Conservation (phyloP, 192 early-diverging fungal genomes). For the Linnemannia hyalina region DNA sequence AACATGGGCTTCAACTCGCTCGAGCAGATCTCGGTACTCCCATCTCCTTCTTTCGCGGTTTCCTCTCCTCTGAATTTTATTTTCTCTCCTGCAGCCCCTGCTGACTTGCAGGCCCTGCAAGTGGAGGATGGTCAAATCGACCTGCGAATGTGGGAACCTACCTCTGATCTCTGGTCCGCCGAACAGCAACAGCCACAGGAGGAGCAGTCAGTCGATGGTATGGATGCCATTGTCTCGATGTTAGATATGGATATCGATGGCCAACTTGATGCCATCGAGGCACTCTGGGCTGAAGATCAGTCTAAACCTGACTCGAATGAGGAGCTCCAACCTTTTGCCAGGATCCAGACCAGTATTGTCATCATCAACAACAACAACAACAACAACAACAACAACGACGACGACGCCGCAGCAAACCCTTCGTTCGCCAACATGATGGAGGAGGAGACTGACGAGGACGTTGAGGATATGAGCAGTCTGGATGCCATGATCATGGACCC, state of each 20-base stretch:
- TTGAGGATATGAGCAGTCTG: constrained; percentile 25
- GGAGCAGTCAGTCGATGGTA: not conserved
- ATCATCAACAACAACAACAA: constrained; percentile 8
- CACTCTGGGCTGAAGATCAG: not conserved
- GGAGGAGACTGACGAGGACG: not conserved
- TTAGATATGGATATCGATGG: not conserved
- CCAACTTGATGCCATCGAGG: not conserved
- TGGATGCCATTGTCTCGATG: not conserved
- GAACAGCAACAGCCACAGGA: not conserved
- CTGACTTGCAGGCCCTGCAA: not conserved
- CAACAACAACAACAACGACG: not conserved
- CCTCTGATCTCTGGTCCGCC: not conserved
- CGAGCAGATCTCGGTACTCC: not conserved
- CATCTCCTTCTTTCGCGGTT: not conserved
- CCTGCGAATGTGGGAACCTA: constrained; percentile 11
- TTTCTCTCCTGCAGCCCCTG: not conserved
- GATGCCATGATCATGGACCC: constrained; percentile 54
- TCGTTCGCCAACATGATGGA: not conserved
- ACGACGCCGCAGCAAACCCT: not conserved
- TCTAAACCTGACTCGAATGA: not conserved
- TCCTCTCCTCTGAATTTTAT: not conserved
- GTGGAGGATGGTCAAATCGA: constrained; percentile 1
- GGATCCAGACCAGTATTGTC: constrained; percentile 5
- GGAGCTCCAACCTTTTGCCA: constrained; percentile 13
- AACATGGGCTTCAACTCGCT: constrained; percentile 26